Base-by-base conservation (phyloP, 176 grass and related monocot genomes). In the Hsuehochloa calcarea region DNA sequence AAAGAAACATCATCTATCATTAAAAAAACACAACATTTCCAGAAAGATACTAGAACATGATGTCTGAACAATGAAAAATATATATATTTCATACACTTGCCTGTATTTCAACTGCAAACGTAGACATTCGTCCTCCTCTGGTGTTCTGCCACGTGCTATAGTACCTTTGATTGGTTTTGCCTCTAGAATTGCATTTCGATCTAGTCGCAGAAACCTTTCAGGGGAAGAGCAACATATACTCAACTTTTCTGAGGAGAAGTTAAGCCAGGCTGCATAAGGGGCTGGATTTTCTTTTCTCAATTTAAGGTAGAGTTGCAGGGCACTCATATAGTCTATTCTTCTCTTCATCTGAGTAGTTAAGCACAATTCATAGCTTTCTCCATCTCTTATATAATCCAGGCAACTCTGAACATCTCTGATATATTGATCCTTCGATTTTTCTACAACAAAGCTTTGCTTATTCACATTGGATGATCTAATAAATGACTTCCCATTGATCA, bases 81-180 rank as follows among this genome's bases (percentile, higher is more conserved):
- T 52, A 26, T 68, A 31, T 40, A 17, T 61, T 52, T 55, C 23
- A 68, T 39, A 49, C 11, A 83, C 88, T 92, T 92, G 79, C 93
- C 93, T 96, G 88, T 96, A 96, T 89, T 96, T 87, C 86, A 99
- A 77, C 76, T 99, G 96, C 74, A 99, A 92, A 9, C 88, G 82
- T 49, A 89, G 86, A 20, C 80, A 90, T 80, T 99, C 88, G 79
- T 99, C 96, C 90, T 99, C 96, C 61, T 93, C 90, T 26, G 37
- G 75, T 69, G 93, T 99, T 87, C 87, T 91, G 72, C 96, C 96
- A 27, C 93, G 93, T 77, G 96, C 82, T 91, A 96, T 90, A 37
- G 93, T 99, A 72, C 96, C 96, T 83, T 96, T 99, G 65, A 99
- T 99, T n/a, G 93, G 96, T 79, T 99, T 99, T 47, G 96, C 96